Evolutionary conservation across 2,329 filamentous ascomycete species (phyloP).

Genomic region (Didymosphaeria variabile): DNA sequence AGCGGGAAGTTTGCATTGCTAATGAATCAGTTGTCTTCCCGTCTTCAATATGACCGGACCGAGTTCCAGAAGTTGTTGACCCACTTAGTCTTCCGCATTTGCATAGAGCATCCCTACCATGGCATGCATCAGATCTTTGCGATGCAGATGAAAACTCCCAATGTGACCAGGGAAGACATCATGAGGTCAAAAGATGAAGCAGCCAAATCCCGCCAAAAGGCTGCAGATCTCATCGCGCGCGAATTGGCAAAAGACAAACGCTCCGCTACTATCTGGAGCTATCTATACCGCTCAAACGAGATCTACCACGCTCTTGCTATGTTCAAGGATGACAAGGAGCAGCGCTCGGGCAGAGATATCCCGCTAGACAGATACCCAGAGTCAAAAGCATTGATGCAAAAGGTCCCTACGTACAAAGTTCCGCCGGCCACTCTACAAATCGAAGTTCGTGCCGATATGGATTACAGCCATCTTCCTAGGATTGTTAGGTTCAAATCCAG

Average conservation of each 20-base stretch:
- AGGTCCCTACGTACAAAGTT: conserved; percentile 71
- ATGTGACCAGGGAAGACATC: conserved; percentile 58
- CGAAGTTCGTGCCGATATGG: conserved; percentile 72
- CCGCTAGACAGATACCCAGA: conserved; percentile 69
- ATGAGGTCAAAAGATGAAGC: conserved; percentile 75
- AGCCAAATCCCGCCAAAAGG: conserved; percentile 75
- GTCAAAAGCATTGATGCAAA: conserved; percentile 70
- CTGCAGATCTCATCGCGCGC: conserved; percentile 74
- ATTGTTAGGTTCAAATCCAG: conserved; percentile 75
- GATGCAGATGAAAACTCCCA: conserved; percentile 59
- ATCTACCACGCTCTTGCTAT: conserved; percentile 70
- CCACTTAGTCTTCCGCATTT: conserved; percentile 81
- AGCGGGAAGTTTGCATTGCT: conserved; percentile 91
- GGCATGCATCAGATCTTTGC: conserved; percentile 98
- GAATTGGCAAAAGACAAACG: conserved; percentile 64
- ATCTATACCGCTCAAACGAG: conserved; percentile 77
- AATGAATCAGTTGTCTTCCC: conserved; percentile 97
- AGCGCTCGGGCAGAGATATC: conserved; percentile 73
- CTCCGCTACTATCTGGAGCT: conserved; percentile 69
- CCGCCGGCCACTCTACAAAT: conserved; percentile 92
- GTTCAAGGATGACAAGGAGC: conserved; percentile 69
- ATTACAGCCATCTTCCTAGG: conserved; percentile 81
- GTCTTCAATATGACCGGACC: conserved; percentile 74
- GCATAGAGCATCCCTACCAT: conserved; percentile 92
- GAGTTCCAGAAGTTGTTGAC: conserved; percentile 81